Base-by-base conservation (phyloP, 768 basidiomycete species). In the Leucocoprinus sp. region DNA sequence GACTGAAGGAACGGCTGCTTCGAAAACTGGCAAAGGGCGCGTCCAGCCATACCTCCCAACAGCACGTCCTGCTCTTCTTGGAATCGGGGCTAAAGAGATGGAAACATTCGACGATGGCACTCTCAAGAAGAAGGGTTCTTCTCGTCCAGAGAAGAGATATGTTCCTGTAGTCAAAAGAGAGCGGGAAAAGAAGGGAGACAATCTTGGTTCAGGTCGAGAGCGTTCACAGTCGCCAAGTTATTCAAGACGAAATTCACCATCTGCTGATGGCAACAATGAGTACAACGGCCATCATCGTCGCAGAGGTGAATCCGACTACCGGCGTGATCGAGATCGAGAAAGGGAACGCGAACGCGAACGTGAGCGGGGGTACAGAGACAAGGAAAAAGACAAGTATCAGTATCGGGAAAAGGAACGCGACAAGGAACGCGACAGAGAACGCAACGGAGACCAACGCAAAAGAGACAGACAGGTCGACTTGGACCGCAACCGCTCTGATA, bases 11-110 rank as follows among this genome's bases (percentile, higher is more conserved):
- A 75, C 75, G 3, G 79, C 82, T 3, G 88, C 87, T 2, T 72
- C 80, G 18, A 80, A 75, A 28, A 69, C 75, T 7, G 72, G 78
- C 12, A 72, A 76, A 49, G 85, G 80, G 2, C 59, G 80, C 12
- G 71, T 78, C 2, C 79, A 91, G 54, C 84, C 93, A 1, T 93
- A 90, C 59, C 64, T 93, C 0, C 96, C 96, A 0, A 67, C 73
- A 44, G 69, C 86, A 2, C 75, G 96, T 12, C 93, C 95, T 0
- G 82, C 92, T 0, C 63, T 98, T 9, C 66, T 98, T 8, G 96
- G 95, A 0, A 84, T 99, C 22, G 93, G 96, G 2, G 96, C 96
- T 2, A 98, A 96, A 58, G 86, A 93, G 55, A 73, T 75, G 52
- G 81, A 85, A 55, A 70, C 75, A 0, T 71, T 76, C 4, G 84